Conservation (phyloP, 371 early-diverging fungal genomes). For the Mortierella sp. region DNA sequence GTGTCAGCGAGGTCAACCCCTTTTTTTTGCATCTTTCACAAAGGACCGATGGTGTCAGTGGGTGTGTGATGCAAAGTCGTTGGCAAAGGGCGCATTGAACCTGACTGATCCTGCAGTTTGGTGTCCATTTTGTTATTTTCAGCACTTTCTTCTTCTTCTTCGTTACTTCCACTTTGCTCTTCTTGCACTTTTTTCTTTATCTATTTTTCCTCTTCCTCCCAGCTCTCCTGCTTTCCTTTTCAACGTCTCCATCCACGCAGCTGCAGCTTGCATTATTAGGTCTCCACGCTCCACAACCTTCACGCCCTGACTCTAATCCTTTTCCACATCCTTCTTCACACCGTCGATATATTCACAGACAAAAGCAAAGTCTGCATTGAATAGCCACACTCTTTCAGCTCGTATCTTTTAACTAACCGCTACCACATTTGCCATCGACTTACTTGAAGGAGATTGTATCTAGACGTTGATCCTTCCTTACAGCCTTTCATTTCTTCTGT, state of each 20-base stretch:
- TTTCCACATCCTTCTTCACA: not conserved
- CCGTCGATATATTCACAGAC: not conserved
- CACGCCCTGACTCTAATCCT: not conserved
- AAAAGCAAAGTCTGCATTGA: too few species aligned
- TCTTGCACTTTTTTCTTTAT: not conserved
- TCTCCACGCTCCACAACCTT: not conserved
- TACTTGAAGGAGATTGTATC: too few species aligned
- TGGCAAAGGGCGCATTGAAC: constrained; percentile 4
- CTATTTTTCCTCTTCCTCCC: constrained; percentile 3
- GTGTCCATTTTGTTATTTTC: too few species aligned
- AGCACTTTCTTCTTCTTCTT: too few species aligned
- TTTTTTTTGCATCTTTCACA: constrained; percentile 17
- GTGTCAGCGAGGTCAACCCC: constrained; percentile 18
- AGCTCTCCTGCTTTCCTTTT: not conserved
- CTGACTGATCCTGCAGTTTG: constrained; percentile 1
- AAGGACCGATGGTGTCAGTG: constrained; percentile 5
- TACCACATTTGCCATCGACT: too few species aligned
- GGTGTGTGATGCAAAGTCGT: constrained; percentile 21
- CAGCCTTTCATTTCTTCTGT: not conserved
- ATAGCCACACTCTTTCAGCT: too few species aligned
- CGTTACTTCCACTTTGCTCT: not conserved
- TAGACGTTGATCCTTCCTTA: not conserved
- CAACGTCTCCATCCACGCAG: constrained; percentile 1
- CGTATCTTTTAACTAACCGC: too few species aligned
- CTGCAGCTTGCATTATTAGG: constrained; percentile 2